A percentile compares a stretch with the other conserved stretches of the same genome.
phyloP scores from a whole-genome alignment of 2,329 filamentous ascomycete genomes.

The Bipolaris sorokiniana region DNA sequence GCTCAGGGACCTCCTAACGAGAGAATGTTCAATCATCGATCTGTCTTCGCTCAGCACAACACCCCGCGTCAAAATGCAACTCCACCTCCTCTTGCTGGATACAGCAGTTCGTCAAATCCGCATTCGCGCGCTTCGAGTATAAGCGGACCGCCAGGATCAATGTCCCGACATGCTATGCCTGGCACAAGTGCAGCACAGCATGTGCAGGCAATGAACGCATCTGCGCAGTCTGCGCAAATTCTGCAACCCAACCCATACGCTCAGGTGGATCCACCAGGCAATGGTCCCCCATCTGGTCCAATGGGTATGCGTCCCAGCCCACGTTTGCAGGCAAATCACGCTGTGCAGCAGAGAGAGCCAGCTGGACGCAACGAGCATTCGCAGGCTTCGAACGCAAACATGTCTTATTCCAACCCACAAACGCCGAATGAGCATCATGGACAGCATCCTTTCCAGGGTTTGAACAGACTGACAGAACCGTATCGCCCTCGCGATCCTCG shows the following conservation, averaged over 20 bases:
- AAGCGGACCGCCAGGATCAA: constrained; percentile 35
- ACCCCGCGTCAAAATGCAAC: constrained; percentile 41
- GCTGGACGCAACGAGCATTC: constrained; percentile 43
- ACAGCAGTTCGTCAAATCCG: constrained; percentile 42
- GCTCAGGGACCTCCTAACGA: constrained; percentile 34
- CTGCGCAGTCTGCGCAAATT: constrained; percentile 38
- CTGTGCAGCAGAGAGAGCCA: constrained; percentile 37
- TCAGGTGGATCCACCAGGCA: constrained; percentile 45
- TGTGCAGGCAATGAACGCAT: constrained; percentile 25
- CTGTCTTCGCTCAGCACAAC: constrained; percentile 45
- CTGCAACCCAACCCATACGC: constrained; percentile 48
- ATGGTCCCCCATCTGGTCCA: constrained; percentile 36
- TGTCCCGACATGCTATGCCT: constrained; percentile 33
- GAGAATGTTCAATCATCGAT: constrained; percentile 37
- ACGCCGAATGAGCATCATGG: constrained; percentile 39
- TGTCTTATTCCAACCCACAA: constrained; percentile 44
- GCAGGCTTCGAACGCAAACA: constrained; percentile 37
- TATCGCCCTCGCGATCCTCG: constrained; percentile 41
- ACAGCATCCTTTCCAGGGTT: constrained; percentile 33
- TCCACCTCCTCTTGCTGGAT: constrained; percentile 40
- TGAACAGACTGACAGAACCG: constrained; percentile 32
- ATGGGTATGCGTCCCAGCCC: constrained; percentile 48
- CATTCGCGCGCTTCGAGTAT: constrained; percentile 46
- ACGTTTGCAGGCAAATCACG: constrained; percentile 40
- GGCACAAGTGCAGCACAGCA: constrained; percentile 29